Percentiles rank a stretch among this genome's conserved stretches.
phyloP scores from a whole-genome alignment of 345 rosid genomes.

The Trapa incisa region DNA sequence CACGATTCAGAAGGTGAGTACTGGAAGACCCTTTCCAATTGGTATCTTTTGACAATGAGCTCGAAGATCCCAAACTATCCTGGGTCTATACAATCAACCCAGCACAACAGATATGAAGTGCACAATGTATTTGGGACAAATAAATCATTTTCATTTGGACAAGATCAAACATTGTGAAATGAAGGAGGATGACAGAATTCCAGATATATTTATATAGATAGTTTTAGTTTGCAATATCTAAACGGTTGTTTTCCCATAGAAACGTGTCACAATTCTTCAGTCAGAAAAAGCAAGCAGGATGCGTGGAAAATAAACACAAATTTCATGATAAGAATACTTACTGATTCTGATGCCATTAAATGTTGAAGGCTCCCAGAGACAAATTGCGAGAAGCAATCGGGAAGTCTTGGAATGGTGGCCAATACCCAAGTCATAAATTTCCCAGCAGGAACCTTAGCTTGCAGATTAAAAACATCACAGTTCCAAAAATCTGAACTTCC shows the following conservation, averaged over 20 bases:
- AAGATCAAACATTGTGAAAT: neutral
- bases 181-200: too few species aligned
- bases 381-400: slow-evolving; percentile 53
- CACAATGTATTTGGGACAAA: neutral
- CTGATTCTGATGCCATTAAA: slow-evolving; percentile 30
- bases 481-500: slow-evolving; percentile 44
- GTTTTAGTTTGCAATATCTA: neutral
- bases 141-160: neutral
- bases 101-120: neutral
- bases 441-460: slow-evolving; percentile 44
- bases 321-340: neutral
- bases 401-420: slow-evolving; percentile 37
- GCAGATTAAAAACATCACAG: slow-evolving; percentile 31
- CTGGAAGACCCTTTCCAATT: slow-evolving; percentile 17
- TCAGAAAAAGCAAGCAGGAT: neutral
- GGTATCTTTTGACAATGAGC: slow-evolving; percentile 14
- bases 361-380: slow-evolving; percentile 38
- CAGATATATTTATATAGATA: neutral
- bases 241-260: neutral
- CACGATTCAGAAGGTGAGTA: slow-evolving; percentile 22
- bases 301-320: neutral
- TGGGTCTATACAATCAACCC: slow-evolving; percentile 12
- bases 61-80: slow-evolving; percentile 27
- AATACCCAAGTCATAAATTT: slow-evolving; percentile 61
- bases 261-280: neutral